Conservation (phyloP, 345 rosid species). For the Gossypium turneri region DNA sequence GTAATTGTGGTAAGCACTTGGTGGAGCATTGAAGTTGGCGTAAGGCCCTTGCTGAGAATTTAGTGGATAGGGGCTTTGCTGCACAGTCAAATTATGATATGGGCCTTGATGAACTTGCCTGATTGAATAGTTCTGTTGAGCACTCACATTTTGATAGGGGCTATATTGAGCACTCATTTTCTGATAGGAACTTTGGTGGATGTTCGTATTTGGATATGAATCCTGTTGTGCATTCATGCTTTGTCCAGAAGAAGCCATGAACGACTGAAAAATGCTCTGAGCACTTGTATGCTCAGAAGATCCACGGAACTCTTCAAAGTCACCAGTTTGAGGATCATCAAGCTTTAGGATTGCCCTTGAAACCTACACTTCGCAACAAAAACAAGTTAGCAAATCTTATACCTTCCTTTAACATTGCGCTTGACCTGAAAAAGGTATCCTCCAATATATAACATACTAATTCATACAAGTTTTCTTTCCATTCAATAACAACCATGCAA, state of each 20-base stretch:
- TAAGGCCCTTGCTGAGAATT: conserved; percentile 12
- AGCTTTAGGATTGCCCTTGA: conserved; percentile 33
- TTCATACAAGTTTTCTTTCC: neutral
- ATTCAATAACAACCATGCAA: neutral
- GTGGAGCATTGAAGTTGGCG: conserved; percentile 6
- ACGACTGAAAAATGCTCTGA: conserved; percentile 22
- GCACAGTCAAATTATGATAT: conserved; percentile 18
- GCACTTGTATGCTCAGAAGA: conserved; percentile 28
- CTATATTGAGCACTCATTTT: conserved; percentile 13
- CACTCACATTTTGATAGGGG: conserved; percentile 13
- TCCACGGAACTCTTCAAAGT: conserved; percentile 25
- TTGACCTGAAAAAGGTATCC: neutral
- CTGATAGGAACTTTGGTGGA: conserved; percentile 17
- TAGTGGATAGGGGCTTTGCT: conserved; percentile 20
- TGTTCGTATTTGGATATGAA: neutral
- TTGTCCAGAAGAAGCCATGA: conserved; percentile 27
- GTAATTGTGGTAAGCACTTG: conserved; percentile 10
- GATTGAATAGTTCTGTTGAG: conserved; percentile 15
- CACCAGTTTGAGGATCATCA: conserved; percentile 29
- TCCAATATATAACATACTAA: neutral
- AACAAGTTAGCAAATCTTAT: neutral
- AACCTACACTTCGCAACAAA: conserved; percentile 18
- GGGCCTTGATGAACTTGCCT: conserved; percentile 23
- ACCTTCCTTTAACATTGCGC: neutral
- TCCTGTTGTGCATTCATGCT: conserved; percentile 28